Percentiles rank a stretch among this genome's conserved stretches.
phyloP scores from a whole-genome alignment of 805 yeast species.

The Teunomyces pallodes region DNA sequence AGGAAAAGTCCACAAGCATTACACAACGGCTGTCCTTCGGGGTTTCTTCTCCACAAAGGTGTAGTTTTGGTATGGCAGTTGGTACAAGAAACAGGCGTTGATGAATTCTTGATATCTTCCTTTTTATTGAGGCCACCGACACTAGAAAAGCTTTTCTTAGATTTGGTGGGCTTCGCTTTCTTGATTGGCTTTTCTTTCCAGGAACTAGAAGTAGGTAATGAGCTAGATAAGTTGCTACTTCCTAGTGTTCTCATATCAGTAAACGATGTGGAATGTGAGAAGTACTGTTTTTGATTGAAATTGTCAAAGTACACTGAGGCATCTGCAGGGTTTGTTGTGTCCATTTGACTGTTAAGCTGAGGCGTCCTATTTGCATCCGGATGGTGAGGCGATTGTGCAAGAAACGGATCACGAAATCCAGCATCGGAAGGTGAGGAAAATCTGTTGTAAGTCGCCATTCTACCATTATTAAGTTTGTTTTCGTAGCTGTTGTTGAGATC shows the following conservation, averaged over 20 bases:
- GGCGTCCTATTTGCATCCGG: neutral
- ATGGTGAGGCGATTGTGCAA: neutral
- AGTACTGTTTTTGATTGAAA: neutral
- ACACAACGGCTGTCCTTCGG: conserved; percentile 89
- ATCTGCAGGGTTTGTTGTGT: conserved; percentile 1
- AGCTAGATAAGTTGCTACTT: conserved; percentile 2
- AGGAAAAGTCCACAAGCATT: conserved; percentile 94
- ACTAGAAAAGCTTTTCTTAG: conserved; percentile 7
- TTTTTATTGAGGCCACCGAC: neutral
- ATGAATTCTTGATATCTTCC: neutral
- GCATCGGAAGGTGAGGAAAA: neutral
- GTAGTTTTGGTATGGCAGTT: conserved; percentile 92
- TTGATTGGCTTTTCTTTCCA: conserved; percentile 2
- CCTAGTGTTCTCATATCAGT: neutral
- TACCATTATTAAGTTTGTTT: neutral
- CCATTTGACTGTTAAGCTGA: neutral
- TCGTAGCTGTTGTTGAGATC: conserved; percentile 13
- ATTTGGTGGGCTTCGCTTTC: conserved; percentile 5
- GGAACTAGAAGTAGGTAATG: conserved; percentile 10
- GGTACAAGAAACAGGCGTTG: conserved; percentile 50
- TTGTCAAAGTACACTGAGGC: neutral
- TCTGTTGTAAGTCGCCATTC: neutral
- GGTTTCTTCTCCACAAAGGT: conserved; percentile 92
- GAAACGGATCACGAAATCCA: neutral
- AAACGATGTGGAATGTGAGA: neutral